These are phyloP conservation scores for Zoysia japonica DNA, from an alignment of 176 grass and related monocot species.

Conservation along the genomic window DNA sequence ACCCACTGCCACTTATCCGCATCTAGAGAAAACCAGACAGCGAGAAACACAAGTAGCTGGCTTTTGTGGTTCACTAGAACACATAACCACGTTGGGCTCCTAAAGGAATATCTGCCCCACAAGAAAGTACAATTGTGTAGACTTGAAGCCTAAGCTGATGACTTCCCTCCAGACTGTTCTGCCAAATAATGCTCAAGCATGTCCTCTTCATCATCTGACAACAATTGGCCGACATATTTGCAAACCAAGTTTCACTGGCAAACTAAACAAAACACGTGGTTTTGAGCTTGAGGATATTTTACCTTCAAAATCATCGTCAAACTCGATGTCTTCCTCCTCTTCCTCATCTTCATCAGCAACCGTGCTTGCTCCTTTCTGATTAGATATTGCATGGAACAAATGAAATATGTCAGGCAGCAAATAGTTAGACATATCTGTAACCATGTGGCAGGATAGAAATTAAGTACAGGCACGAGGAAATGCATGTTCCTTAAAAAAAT, in stretches of 20 bases:
- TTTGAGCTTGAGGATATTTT: constrained; percentile 8
- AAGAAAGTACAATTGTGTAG: not conserved
- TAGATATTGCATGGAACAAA: constrained; percentile 31
- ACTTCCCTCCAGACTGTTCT: constrained; percentile 57
- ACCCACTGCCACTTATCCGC: constrained; percentile 7
- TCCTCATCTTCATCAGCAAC: constrained; percentile 76
- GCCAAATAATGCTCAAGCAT: constrained; percentile 99
- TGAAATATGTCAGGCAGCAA: constrained; percentile 22
- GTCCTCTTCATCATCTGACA: constrained; percentile 92
- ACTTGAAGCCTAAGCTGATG: constrained; percentile 51
- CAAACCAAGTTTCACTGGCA: constrained; percentile 4
- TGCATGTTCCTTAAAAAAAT: not conserved
- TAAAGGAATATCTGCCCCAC: constrained; percentile 8
- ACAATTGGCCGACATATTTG: constrained; percentile 5
- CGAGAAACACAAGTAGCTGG: constrained; percentile 2
- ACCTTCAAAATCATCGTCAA: constrained; percentile 98
- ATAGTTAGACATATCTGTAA: constrained; percentile 24
- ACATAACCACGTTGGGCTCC: constrained; percentile 8
- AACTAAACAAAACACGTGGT: constrained; percentile 10
- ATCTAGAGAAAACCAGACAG: constrained; percentile 15
- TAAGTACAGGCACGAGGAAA: constrained; percentile 9
- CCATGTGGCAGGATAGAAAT: constrained; percentile 26
- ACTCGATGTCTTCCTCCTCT: constrained; percentile 90
- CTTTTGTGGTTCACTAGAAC: constrained; percentile 9
- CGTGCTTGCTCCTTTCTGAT: constrained; percentile 83